Evolutionary conservation across 805 yeast genomes (phyloP), one percentile per base, ranked within the genome.

Genomic region (Ogataea pignaliae): DNA sequence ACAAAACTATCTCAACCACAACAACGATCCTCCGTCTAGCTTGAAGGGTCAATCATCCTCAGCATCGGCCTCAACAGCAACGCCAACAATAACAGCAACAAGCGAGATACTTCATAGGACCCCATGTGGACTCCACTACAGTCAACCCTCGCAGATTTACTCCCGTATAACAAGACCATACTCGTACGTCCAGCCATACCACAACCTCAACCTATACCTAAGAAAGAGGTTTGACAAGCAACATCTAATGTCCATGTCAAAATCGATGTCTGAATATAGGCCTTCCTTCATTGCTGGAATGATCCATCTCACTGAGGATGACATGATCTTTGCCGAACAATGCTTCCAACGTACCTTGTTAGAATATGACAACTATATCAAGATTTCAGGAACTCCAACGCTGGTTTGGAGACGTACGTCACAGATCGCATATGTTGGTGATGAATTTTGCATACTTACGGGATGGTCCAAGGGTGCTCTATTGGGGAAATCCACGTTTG

Each of bases 401-500:
- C 77, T 91, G 17, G 91, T 89, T 3, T 91, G 98, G 98, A 72
- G 99, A 52, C 74, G 98, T 42, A 89, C 97, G 1, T 96, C 97
- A 9, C 96, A 91, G 62, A 85, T 91, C 11, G 93, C 96, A 0
- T 91, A 90, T 47, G 95, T 90, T 3, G 95, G 95, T n/a, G 86
- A 86, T 52, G 98, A 91, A 63, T 91, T 91, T 61, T 83, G 93
- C 53, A 78, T 87, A 14, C 69, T 91, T 15, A 88, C 97, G 0
- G 97, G 98, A 1, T 91, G 97, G 97, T 68, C 81, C 7, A 75
- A 76, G 53, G 84, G 80, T 29, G 83, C 82, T 47, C 64, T 91
- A 28, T 63, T 89, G 42, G 73, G 73, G 31, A 81, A 81, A 52
- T 73, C 80, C 43, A 83, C 86, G 7, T 86, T 88, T 56, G 83